Base-by-base conservation (phyloP, 345 rosid genomes). In the Iberis pinnata region DNA sequence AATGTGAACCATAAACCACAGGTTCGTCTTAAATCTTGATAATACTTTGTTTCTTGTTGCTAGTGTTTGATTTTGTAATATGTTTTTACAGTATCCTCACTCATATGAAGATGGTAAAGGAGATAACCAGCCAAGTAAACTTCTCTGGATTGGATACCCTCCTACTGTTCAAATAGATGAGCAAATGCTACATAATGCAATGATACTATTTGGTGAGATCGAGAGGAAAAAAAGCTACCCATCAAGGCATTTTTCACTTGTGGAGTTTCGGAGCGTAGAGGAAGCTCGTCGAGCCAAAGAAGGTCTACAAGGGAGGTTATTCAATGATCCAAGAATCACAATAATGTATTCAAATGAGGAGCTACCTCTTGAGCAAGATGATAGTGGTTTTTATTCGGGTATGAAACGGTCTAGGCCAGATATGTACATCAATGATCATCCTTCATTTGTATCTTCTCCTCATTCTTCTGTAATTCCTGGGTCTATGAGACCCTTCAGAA, bases 191-290 rank as follows among this genome's bases (percentile, higher is more conserved):
- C 99, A 93, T 67, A 93, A 93, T 78, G 89, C 94, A 18, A 81
- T 93, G 95, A 93, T 93, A 68, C 78, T 93, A 37, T 93, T 79
- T 73, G 99, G 99, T 18, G 99, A 93, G 84, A 93, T 93, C 62
- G 97, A 88, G 79, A 78, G 79, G 57, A 83, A 71, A 18, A 88
- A 76, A 59, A 82, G 94, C 53, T 88, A 78, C 49, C 95, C 90
- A 33, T 68, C 85, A 39, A 86, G 82, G 68, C 64, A 93, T 70
- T 93, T 73, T 69, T 77, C 97, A 33, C 86, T 88, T 71, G 97
- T 88, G 64, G 97, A 88, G 72, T 93, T 93, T 68, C 79, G 99
- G 58, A 93, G 95, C 53, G 78, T 78, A 20, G 95, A 83, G 67
- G 99, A 93, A 78, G 99, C 99, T 61, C 80, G 90, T 44, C 81